Evolutionary conservation across 805 yeast genomes (phyloP).

Genomic region (Kodamaea neixiangensis): DNA sequence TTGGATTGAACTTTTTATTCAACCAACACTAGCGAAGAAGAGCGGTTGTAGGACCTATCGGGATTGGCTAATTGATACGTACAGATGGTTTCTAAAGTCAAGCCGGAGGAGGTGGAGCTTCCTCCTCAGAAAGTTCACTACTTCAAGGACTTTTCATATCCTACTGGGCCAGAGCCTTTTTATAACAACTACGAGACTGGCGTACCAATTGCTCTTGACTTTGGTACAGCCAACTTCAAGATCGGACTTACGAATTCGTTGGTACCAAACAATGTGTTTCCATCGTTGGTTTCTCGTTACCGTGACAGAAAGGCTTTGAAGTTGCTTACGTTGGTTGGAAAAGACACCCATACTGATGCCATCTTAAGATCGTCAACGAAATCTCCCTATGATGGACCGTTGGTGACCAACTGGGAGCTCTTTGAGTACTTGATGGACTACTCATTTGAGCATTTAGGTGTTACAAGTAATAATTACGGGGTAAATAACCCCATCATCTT

Average conservation of each 20-base stretch:
- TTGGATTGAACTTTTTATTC: slow-evolving; percentile 1
- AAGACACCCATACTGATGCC: slow-evolving; percentile 74
- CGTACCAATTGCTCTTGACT: slow-evolving; percentile 84
- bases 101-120: slow-evolving; percentile 20
- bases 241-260: slow-evolving; percentile 55
- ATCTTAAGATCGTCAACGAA: slow-evolving; percentile 66
- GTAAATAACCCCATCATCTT: slow-evolving; percentile 80
- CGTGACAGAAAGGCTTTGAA: slow-evolving; percentile 73
- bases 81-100: slow-evolving; percentile 10
- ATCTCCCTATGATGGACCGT: slow-evolving; percentile 84
- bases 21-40: background rate
- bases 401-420: slow-evolving; percentile 91
- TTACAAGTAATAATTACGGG: slow-evolving; percentile 43
- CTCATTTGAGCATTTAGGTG: slow-evolving; percentile 76
- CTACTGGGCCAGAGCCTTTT: slow-evolving; percentile 47
- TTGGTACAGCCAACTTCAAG: slow-evolving; percentile 67
- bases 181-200: slow-evolving; percentile 49
- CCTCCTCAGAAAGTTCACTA: slow-evolving; percentile 46
- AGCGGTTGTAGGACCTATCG: background rate
- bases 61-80: background rate
- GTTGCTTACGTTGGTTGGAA: slow-evolving; percentile 74
- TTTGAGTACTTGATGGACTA: slow-evolving; percentile 83
- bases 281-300: slow-evolving; percentile 67
- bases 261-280: slow-evolving; percentile 63
- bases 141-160: slow-evolving; percentile 42